Evolutionary conservation across 805 yeast species (phyloP).

Genomic region (Kodamaea sagamina): DNA sequence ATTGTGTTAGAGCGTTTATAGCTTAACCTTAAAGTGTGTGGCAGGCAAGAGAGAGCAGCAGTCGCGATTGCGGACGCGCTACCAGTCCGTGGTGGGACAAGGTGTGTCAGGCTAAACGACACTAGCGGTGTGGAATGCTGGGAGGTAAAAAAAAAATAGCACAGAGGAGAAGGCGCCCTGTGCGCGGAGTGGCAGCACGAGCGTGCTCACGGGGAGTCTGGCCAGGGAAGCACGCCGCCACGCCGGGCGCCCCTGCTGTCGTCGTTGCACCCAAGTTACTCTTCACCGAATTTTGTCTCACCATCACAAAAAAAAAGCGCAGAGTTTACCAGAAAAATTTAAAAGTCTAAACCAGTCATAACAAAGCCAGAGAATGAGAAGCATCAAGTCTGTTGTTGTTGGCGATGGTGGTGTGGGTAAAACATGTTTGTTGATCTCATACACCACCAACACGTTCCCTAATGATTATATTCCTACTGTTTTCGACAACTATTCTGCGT

Average conservation of each 20-base stretch:
- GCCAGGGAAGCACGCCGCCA: too few relatives aligned
- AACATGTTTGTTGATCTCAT: conserved; percentile 82
- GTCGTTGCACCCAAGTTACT: too few relatives aligned
- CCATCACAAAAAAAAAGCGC: conserved; percentile 7
- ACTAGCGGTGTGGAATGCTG: too few relatives aligned
- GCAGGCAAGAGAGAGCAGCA: too few relatives aligned
- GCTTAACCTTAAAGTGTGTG: conserved; percentile 2
- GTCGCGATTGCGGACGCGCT: too few relatives aligned
- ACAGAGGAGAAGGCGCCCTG: too few relatives aligned
- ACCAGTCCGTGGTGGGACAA: too few relatives aligned
- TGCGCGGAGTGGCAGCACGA: too few relatives aligned
- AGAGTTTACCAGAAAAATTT: conserved; percentile 4
- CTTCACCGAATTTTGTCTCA: neutral
- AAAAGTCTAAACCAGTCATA: conserved; percentile 4
- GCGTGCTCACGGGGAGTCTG: too few relatives aligned
- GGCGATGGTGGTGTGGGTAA: conserved; percentile 98
- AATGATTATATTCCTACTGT: conserved; percentile 94
- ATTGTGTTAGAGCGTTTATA: conserved; percentile 2
- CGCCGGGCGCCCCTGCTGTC: too few relatives aligned
- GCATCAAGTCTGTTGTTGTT: conserved; percentile 88
- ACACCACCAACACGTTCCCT: conserved; percentile 91
- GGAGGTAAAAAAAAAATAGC: too few relatives aligned
- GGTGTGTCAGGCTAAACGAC: too few relatives aligned
- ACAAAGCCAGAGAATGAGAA: conserved; percentile 50
- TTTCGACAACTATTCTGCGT: conserved; percentile 87